A percentile compares a stretch with the other conserved stretches of the same genome.
phyloP scores from a whole-genome alignment of 768 basidiomycete genomes.

The Suillus placidus region DNA sequence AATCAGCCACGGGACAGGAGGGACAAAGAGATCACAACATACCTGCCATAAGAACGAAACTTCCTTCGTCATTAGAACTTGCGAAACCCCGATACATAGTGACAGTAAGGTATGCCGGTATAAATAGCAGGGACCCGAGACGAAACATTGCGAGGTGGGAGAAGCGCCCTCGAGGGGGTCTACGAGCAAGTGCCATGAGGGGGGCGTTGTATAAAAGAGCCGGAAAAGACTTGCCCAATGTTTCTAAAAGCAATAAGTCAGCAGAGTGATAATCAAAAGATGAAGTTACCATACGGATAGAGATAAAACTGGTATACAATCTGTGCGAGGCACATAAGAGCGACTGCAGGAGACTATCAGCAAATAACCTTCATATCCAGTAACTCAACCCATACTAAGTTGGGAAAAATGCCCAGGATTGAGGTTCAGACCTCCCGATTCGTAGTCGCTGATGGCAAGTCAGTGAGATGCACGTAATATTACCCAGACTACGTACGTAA shows the following conservation, averaged over 20 bases:
- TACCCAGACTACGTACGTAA: slow-evolving; percentile 38
- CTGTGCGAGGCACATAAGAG: slow-evolving; percentile 92
- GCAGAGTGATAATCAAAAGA: neutral
- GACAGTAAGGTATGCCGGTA: slow-evolving; percentile 87
- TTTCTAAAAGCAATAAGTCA: slow-evolving; percentile 44
- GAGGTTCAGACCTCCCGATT: slow-evolving; percentile 86
- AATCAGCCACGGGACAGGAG: slow-evolving; percentile 9
- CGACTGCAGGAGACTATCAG: slow-evolving; percentile 52
- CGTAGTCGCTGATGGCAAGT: slow-evolving; percentile 59
- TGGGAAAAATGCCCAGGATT: slow-evolving; percentile 92
- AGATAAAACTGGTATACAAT: slow-evolving; percentile 90
- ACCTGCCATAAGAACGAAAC: slow-evolving; percentile 82
- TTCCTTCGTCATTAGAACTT: slow-evolving; percentile 67
- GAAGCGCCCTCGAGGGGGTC: slow-evolving; percentile 80
- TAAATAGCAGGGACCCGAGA: slow-evolving; percentile 80
- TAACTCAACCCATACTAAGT: slow-evolving; percentile 60
- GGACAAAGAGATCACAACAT: slow-evolving; percentile 31
- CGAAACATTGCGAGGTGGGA: slow-evolving; percentile 91
- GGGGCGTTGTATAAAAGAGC: neutral
- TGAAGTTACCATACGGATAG: slow-evolving; percentile 65
- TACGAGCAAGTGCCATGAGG: slow-evolving; percentile 32
- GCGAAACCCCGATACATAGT: slow-evolving; percentile 74
- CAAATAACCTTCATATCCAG: slow-evolving; percentile 9
- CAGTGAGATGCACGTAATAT: slow-evolving; percentile 6
- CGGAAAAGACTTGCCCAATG: slow-evolving; percentile 51